phyloP scores from a whole-genome alignment of 1,139 yeast species.

The Magnusiomyces magnusii region DNA sequence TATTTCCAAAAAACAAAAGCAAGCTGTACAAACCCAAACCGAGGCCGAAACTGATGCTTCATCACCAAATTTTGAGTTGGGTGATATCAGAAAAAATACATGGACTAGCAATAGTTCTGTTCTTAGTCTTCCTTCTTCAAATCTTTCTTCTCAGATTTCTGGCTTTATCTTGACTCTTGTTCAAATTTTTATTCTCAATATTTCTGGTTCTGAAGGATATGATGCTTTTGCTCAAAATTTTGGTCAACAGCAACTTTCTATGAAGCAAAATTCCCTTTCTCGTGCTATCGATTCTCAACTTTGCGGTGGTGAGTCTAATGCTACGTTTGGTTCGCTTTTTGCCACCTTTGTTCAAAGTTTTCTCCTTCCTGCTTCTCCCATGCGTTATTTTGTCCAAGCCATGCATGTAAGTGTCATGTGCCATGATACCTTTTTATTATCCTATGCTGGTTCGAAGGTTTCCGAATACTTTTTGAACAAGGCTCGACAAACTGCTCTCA shows the following conservation, averaged over 20 bases:
- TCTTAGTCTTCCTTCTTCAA: slow-evolving; percentile 19
- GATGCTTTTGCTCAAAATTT: slow-evolving; percentile 20
- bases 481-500: slow-evolving; percentile 18
- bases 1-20: background rate
- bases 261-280: slow-evolving; percentile 17
- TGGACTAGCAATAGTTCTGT: slow-evolving; percentile 27
- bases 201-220: slow-evolving; percentile 21
- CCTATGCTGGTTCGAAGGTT: slow-evolving; percentile 8
- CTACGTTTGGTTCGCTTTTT: slow-evolving; percentile 23
- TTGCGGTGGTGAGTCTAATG: slow-evolving; percentile 32
- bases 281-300: slow-evolving; percentile 36
- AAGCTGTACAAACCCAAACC: background rate
- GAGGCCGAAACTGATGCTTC: background rate
- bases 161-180: slow-evolving; percentile 10
- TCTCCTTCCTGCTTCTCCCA: slow-evolving; percentile 25
- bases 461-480: slow-evolving; percentile 22
- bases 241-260: slow-evolving; percentile 24
- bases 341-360: slow-evolving; percentile 28
- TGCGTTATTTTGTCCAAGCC: slow-evolving; percentile 29
- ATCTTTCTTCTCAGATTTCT: slow-evolving; percentile 13
- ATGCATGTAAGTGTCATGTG: slow-evolving; percentile 27
- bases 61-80: background rate
- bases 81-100: slow-evolving; percentile 20
- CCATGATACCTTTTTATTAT: slow-evolving; percentile 10
- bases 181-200: slow-evolving; percentile 17